A percentile compares a stretch with the other conserved stretches of the same genome.
phyloP scores from a whole-genome alignment of 2,329 filamentous ascomycete genomes.

The Ascochyta koolunga region DNA sequence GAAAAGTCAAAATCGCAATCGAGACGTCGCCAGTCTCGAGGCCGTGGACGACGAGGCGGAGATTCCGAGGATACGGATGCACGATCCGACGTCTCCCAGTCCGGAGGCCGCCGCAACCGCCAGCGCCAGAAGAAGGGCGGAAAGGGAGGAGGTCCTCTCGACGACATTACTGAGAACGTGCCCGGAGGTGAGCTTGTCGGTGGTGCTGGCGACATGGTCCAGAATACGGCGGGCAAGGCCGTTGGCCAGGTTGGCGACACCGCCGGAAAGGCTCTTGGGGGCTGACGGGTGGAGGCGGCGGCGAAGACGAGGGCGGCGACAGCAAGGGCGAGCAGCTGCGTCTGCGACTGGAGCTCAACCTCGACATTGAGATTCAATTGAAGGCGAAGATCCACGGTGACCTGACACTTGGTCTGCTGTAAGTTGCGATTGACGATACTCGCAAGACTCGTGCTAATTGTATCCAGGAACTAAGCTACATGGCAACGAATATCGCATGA shows the following conservation, averaged over 20 bases:
- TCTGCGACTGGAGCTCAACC: conserved; percentile 64
- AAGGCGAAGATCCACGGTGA: conserved; percentile 71
- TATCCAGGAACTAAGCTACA: conserved; percentile 37
- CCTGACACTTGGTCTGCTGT: conserved; percentile 63
- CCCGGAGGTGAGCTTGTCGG: conserved; percentile 59
- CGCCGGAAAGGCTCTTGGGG: conserved; percentile 54
- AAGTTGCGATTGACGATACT: conserved; percentile 31
- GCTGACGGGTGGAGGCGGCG: conserved; percentile 52
- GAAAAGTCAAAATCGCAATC: conserved; percentile 50
- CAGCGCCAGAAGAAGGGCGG: conserved; percentile 57
- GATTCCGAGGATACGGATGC: conserved; percentile 62
- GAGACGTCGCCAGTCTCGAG: conserved; percentile 57
- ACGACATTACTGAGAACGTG: conserved; percentile 61
- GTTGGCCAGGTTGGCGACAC: conserved; percentile 53
- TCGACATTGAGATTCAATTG: conserved; percentile 67
- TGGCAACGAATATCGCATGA: conserved; percentile 25
- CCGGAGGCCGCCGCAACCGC: conserved; percentile 62
- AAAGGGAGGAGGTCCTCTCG: conserved; percentile 57
- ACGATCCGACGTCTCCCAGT: conserved; percentile 59
- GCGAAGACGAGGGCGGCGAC: conserved; percentile 36
- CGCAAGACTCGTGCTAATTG: conserved; percentile 22
- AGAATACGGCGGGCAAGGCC: conserved; percentile 62
- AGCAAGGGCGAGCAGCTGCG: conserved; percentile 59
- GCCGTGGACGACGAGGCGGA: conserved; percentile 53
- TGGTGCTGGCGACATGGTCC: conserved; percentile 62